phyloP scores from a whole-genome alignment of 2,329 filamentous ascomycete species.

The Hymenoscyphus albidus region DNA sequence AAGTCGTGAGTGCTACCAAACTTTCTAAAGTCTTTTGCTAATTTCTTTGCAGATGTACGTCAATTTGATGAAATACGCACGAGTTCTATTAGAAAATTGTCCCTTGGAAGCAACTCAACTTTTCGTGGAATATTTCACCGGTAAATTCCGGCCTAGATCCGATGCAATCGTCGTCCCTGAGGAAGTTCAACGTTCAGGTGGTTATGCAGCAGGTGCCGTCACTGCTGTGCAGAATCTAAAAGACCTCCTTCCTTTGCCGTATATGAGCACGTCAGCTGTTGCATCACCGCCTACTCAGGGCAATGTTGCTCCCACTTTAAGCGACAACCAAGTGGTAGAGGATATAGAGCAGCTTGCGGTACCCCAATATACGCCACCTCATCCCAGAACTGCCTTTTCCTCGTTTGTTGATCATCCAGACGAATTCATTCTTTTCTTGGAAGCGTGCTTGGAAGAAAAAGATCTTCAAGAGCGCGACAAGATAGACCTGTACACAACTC shows the following conservation, averaged over 20 bases:
- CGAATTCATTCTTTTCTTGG: slow-evolving; percentile 88
- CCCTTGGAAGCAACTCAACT: slow-evolving; percentile 76
- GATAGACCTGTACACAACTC: slow-evolving; percentile 84
- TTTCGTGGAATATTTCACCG: slow-evolving; percentile 94
- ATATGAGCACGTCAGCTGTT: slow-evolving; percentile 65
- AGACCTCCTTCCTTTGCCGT: slow-evolving; percentile 77
- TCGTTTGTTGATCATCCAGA: slow-evolving; percentile 92
- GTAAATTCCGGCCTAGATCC: slow-evolving; percentile 70
- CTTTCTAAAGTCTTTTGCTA: slow-evolving; percentile 1
- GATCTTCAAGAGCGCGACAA: slow-evolving; percentile 70
- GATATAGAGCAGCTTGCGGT: slow-evolving; percentile 39
- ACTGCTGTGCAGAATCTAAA: slow-evolving; percentile 83
- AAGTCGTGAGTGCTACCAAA: slow-evolving; percentile 52
- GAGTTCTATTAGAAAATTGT: slow-evolving; percentile 84
- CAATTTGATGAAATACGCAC: slow-evolving; percentile 92
- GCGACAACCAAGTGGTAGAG: slow-evolving; percentile 50
- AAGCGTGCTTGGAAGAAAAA: slow-evolving; percentile 74
- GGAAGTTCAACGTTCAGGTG: slow-evolving; percentile 19
- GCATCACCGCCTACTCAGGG: slow-evolving; percentile 50
- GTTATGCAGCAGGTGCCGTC: slow-evolving; percentile 49
- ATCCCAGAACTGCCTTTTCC: slow-evolving; percentile 86
- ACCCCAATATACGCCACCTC: slow-evolving; percentile 70
- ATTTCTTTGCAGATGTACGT: slow-evolving; percentile 62
- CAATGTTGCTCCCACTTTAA: slow-evolving; percentile 48
- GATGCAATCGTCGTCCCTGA: slow-evolving; percentile 34